These are phyloP conservation scores for Calycina marina DNA, from an alignment of 2,329 filamentous ascomycete species.

Conservation along the genomic window DNA sequence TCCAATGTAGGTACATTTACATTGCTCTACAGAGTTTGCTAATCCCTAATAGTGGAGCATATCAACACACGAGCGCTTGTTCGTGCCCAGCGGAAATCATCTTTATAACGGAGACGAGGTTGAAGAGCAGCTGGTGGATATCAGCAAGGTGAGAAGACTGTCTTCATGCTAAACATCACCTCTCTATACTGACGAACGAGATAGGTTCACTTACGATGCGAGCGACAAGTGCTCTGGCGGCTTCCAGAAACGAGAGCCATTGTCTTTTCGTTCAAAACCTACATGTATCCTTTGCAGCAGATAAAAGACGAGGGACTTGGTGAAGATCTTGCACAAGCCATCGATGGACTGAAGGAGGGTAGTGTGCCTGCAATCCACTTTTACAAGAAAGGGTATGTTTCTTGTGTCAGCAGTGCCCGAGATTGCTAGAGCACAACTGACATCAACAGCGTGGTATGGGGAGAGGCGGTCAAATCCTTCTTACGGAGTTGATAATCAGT, in stretches of 20 bases:
- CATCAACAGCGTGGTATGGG: too few species aligned
- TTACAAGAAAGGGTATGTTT: constrained; percentile 35
- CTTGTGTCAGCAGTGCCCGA: constrained; percentile 18
- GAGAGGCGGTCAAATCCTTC: too few species aligned
- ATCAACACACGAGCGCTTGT: constrained; percentile 27
- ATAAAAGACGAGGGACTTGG: constrained; percentile 41
- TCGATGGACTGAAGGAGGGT: constrained; percentile 42
- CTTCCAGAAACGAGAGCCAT: constrained; percentile 37
- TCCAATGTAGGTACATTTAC: constrained; percentile 27
- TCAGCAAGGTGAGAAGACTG: constrained; percentile 25
- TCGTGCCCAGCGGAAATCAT: constrained; percentile 26
- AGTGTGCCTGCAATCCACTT: constrained; percentile 40
- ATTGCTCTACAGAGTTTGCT: background rate
- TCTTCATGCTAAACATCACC: background rate
- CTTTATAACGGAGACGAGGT: constrained; percentile 24
- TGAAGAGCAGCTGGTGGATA: constrained; percentile 27
- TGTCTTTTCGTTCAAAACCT: constrained; percentile 49
- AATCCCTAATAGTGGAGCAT: constrained; percentile 27
- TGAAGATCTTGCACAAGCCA: constrained; percentile 36
- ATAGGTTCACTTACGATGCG: constrained; percentile 34
- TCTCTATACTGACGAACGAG: too few species aligned
- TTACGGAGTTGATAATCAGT: too few species aligned
- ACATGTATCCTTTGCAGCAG: constrained; percentile 38
- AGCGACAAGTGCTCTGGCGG: constrained; percentile 47
- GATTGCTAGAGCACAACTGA: constrained; percentile 1